phyloP scores from a whole-genome alignment of 345 rosid species.

The Rubroshorea leprosula region DNA sequence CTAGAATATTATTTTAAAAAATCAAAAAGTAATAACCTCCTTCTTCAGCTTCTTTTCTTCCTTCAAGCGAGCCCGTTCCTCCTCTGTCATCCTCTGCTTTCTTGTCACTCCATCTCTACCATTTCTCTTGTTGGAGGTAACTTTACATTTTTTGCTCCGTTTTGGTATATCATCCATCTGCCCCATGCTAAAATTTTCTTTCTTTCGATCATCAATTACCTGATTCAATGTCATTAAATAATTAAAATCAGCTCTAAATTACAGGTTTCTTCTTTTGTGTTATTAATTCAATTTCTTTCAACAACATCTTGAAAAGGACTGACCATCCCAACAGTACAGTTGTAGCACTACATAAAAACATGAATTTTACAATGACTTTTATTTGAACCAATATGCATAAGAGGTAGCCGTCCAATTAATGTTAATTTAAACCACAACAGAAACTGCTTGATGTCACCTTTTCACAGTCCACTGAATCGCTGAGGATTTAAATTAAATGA shows the following conservation, averaged over 20 bases:
- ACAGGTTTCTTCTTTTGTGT: background rate
- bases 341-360: background rate
- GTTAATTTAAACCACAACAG: background rate
- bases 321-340: background rate
- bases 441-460: no score
- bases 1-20: conserved; percentile 3
- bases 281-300: no score
- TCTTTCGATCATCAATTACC: conserved; percentile 47
- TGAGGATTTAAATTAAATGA: no score
- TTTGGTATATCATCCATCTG: conserved; percentile 21
- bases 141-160: conserved; percentile 22
- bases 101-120: conserved; percentile 27
- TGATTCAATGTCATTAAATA: conserved; percentile 22
- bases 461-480: no score
- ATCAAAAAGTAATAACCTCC: conserved; percentile 43
- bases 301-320: background rate
- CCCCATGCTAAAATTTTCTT: conserved; percentile 45
- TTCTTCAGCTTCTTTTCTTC: conserved; percentile 74
- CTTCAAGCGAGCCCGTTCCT: conserved; percentile 44
- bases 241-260: background rate
- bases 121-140: conserved; percentile 24
- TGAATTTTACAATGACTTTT: background rate
- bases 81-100: conserved; percentile 45
- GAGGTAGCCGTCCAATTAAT: background rate
- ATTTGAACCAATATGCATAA: background rate